A percentile compares a stretch with the other conserved stretches of the same genome.
Conservation (phyloP, 2,329 filamentous ascomycete genomes). For the Ophiostoma ulmi region DNA sequence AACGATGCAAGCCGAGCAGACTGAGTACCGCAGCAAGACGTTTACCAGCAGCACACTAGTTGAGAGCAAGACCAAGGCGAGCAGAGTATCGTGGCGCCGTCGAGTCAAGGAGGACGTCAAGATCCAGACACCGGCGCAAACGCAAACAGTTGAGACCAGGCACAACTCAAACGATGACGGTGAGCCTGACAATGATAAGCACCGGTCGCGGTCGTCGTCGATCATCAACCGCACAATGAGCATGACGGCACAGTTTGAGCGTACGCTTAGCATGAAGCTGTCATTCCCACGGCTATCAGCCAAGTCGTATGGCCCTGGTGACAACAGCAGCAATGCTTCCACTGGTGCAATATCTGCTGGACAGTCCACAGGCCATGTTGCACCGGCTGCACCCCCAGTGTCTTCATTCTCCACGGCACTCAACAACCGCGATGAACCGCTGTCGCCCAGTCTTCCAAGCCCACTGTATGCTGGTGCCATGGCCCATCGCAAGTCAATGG, state of each 20-base stretch:
- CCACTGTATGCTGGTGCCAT: not conserved
- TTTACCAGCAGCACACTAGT: not conserved
- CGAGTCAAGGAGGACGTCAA: slow-evolving; percentile 14
- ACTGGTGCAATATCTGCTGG: not conserved
- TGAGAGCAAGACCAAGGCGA: not conserved
- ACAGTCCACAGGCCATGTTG: not conserved
- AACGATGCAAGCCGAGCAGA: not conserved
- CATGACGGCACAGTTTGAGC: slow-evolving; percentile 33
- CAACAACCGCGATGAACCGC: not conserved
- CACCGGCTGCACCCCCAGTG: not conserved
- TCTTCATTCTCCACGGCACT: not conserved
- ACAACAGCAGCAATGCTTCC: not conserved
- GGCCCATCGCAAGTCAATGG: not conserved
- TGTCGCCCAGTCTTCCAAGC: not conserved
- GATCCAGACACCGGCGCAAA: not conserved
- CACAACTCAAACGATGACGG: not conserved
- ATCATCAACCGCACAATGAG: slow-evolving; percentile 32
- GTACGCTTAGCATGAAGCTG: slow-evolving; percentile 23
- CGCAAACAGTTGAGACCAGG: not conserved
- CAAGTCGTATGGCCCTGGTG: not conserved
- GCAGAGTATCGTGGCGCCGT: slow-evolving; percentile 17
- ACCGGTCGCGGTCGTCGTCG: not conserved
- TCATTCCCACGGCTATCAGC: slow-evolving; percentile 16
- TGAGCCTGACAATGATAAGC: not conserved
- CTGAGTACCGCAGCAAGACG: not conserved